Percentiles rank a stretch among this genome's conserved stretches.
phyloP scores from a whole-genome alignment of 441 rosid species.

The Capsella rubella region DNA sequence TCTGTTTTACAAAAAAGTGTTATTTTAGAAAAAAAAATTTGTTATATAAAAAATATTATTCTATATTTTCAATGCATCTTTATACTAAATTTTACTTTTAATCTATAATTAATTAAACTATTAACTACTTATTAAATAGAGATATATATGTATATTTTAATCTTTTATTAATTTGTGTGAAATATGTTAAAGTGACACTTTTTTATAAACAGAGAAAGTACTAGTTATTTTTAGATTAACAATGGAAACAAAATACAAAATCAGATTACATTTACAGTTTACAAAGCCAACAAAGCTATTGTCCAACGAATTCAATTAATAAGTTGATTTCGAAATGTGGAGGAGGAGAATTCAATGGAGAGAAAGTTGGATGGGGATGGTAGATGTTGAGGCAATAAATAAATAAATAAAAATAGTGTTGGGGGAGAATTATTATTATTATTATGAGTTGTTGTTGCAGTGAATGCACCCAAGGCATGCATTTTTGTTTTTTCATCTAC shows the following conservation, averaged over 20 bases:
- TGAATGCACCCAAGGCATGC: constrained; percentile 46
- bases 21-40: too few relatives aligned
- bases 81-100: too few relatives aligned
- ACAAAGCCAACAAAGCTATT: neutral
- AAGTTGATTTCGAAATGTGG: neutral
- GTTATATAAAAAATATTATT: too few relatives aligned
- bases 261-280: neutral
- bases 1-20: too few relatives aligned
- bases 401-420: constrained; percentile 16
- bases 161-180: too few relatives aligned
- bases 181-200: too few relatives aligned
- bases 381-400: constrained; percentile 54
- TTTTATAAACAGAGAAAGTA: too few relatives aligned
- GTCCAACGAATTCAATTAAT: too few relatives aligned
- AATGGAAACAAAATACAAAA: neutral
- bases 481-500: constrained; percentile 43
- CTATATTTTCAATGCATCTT: too few relatives aligned
- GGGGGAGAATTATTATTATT: constrained; percentile 38
- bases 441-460: constrained; percentile 17
- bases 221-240: neutral
- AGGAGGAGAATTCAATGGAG: constrained; percentile 35
- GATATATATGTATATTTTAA: too few relatives aligned
- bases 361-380: constrained; percentile 42
- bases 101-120: too few relatives aligned
- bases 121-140: too few relatives aligned